Base-by-base conservation (phyloP, 257 asterid species). In the Solanum commersonii region DNA sequence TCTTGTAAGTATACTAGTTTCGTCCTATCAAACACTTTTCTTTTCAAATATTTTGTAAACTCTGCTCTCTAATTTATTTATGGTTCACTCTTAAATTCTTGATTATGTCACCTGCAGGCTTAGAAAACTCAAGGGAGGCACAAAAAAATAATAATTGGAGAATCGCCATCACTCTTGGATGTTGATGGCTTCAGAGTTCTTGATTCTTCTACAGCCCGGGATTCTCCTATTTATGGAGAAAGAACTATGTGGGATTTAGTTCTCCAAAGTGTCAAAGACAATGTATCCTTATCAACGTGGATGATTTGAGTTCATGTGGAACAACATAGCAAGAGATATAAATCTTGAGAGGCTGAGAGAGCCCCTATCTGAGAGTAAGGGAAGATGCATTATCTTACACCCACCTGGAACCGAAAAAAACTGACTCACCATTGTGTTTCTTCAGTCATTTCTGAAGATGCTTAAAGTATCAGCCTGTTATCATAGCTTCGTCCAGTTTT, bases 291-390 rank as follows among this genome's bases (percentile, higher is more conserved):
- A 95, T 73, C 96, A 96, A 84, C 89, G 86, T 14, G 94, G 94
- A 34, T 98, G 95, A 3, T 93, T 93, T 67, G 88, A 91, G 27
- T 92, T 95, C 89, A 84, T 96, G 86, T 95, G 96, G 98, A 20
- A 20, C 67, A 59, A 59, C 67, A 59, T 59, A 59, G 11, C n/a
- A 18, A n/a, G 10, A 56, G n/a, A 18, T 2, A 18, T 20, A 56
- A 56, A 56, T 56, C 65, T 56, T 56, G 4, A 20, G 67, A 20
- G 67, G 67, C 2, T 59, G 25, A 59, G 25, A 56, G 11, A 56
- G 11, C 25, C 67, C 25, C 25, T 20, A 56, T 56, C 11, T 56
- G 5, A 3, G 67, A 59, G 25, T 20, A 20, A 20, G 5, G 0
- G 5, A 59, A 25, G 25, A 59, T 59, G 12, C 67, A 20, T 59